These are phyloP conservation scores for Didymella exigua DNA, from an alignment of 2,329 filamentous ascomycete genomes.

Conservation along the genomic window DNA sequence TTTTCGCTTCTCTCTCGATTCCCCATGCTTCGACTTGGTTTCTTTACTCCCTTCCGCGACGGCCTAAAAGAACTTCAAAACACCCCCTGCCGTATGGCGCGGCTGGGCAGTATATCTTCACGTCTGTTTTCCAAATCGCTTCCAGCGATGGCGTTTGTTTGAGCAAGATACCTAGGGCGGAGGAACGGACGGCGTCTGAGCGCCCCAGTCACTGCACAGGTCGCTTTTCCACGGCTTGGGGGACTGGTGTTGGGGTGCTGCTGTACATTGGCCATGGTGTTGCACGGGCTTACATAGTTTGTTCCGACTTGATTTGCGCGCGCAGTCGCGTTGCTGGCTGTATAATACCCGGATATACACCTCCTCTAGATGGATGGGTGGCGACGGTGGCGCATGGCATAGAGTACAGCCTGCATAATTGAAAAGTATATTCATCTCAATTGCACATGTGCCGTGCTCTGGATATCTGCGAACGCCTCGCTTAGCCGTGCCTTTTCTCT, in stretches of 20 bases:
- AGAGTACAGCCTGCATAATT: slow-evolving; percentile 10
- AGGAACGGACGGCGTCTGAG: slow-evolving; percentile 5
- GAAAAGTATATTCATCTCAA: not conserved
- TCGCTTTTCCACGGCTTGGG: no score
- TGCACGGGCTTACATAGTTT: slow-evolving; percentile 20
- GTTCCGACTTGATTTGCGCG: slow-evolving; percentile 2
- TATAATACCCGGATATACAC: slow-evolving; percentile 47
- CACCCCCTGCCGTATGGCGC: slow-evolving; percentile 23
- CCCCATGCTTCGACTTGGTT: not conserved
- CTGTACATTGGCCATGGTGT: slow-evolving; percentile 23
- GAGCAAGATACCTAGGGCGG: slow-evolving; percentile 20
- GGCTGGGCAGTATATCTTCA: slow-evolving; percentile 28
- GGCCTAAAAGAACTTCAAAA: slow-evolving; percentile 23
- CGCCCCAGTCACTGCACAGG: not conserved
- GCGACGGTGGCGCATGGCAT: not conserved
- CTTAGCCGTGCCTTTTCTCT: no score
- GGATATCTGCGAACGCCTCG: no score
- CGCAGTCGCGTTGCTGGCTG: slow-evolving; percentile 20
- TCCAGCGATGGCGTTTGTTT: slow-evolving; percentile 35
- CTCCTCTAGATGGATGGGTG: slow-evolving; percentile 37
- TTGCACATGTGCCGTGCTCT: no score
- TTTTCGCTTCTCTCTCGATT: slow-evolving; percentile 18
- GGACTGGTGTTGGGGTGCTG: not conserved
- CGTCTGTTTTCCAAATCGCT: slow-evolving; percentile 2
- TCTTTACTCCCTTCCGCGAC: slow-evolving; percentile 22